Evolutionary conservation across 352 stramenopile species (phyloP).

Genomic region (Pythium plurisporium): DNA sequence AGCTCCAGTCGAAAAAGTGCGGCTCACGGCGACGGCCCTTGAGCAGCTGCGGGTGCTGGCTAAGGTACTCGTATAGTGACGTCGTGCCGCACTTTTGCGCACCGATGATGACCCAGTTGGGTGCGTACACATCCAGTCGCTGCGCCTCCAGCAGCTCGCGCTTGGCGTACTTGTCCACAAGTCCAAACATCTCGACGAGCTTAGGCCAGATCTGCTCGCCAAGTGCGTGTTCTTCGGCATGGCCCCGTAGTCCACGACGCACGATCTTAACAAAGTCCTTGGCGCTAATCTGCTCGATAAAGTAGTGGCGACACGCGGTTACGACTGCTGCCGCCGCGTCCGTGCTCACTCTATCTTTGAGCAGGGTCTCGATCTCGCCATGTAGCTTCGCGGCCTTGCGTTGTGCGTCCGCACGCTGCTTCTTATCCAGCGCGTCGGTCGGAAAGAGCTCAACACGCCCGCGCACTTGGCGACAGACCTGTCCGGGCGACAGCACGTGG

Average conservation of each 20-base stretch:
- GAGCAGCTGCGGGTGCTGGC: slow-evolving; percentile 86
- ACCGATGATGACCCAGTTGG: slow-evolving; percentile 57
- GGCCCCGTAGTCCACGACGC: slow-evolving; percentile 13
- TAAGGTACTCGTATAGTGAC: slow-evolving; percentile 54
- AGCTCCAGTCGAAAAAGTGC: slow-evolving; percentile 67
- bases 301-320: slow-evolving; percentile 44
- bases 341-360: slow-evolving; percentile 16
- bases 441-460: slow-evolving; percentile 45
- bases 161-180: slow-evolving; percentile 35
- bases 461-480: slow-evolving; percentile 49
- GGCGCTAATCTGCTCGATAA: slow-evolving; percentile 58
- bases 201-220: slow-evolving; percentile 23
- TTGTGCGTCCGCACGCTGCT: slow-evolving; percentile 18
- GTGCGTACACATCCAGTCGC: slow-evolving; percentile 23
- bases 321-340: slow-evolving; percentile 23
- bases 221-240: slow-evolving; percentile 12
- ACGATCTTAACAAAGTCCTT: slow-evolving; percentile 32
- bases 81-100: slow-evolving; percentile 65
- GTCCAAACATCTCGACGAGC: slow-evolving; percentile 39
- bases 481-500: slow-evolving; percentile 29
- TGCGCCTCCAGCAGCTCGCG: slow-evolving; percentile 26
- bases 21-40: slow-evolving; percentile 61
- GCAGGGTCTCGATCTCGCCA: slow-evolving; percentile 24
- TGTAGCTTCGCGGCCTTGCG: slow-evolving; percentile 28
- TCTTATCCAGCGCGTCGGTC: slow-evolving; percentile 21